Evolutionary conservation across 345 rosid species (phyloP), one percentile per base, ranked within the genome.

Genomic region (Bruguiera gymnorhiza): DNA sequence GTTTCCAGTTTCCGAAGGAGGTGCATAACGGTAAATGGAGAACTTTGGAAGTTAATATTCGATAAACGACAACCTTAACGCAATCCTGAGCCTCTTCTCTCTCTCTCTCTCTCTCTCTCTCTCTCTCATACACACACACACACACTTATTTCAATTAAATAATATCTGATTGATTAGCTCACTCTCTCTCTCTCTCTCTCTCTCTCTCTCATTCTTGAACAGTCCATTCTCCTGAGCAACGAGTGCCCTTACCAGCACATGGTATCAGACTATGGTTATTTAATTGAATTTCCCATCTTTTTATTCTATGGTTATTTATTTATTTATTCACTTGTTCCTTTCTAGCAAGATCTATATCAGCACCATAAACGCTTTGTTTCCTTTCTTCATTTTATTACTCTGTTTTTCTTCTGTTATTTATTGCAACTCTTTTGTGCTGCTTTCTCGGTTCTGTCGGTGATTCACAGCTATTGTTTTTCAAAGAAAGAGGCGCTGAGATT

Each of bases 41-140:
- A 36, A 72, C 21, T 31, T 31, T 11, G 74, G 37, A 71, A 60
- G 71, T 21, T 57, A 75, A 65, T 60, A 55, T n/a, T 65, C 36
- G 69, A 36, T 55, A 59, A 10, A 69, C 62, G 75, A 73, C 77
- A 68, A 73, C 55, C 70, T 68, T 64, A 76, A 73, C 78, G 71
- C 59, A 65, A 73, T 50, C 70, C 70, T 9, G 64, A 62, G 18
- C 18, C 0, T 13, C 2, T 4, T 1, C 4, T 4, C 16, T 13
- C 4, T n/a, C 26, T 36, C 10, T 46, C 39, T 26, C 48, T 29
- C 34, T 27, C n/a, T 18, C 18, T 59, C 57, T 59, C 23, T 30
- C 2, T 27, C 52, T 48, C 56, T 15, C 36, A 1, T 0, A 8
- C 2, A 27, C 29, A 1, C 1, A 8, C 36, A 1, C 1, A 8